Conservation (phyloP, 169 alveolate species). For the Cryptosporidium canis region DNA sequence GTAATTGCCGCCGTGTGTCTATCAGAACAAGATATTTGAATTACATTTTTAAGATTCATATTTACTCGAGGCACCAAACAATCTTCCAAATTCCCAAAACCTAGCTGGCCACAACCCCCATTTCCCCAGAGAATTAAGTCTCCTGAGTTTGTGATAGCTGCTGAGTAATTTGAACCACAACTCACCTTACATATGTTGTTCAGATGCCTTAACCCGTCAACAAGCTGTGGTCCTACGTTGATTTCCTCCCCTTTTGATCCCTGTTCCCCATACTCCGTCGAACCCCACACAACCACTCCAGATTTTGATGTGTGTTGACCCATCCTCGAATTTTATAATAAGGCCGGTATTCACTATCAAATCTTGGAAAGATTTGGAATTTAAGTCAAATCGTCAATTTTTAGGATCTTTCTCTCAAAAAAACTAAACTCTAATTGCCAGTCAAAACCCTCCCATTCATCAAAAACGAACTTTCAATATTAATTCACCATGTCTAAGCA, state of each 20-base stretch:
- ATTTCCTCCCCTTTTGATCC: constrained; percentile 27
- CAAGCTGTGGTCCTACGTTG: constrained; percentile 25
- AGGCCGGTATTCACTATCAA: neutral
- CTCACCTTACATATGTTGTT: constrained; percentile 23
- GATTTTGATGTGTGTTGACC: constrained; percentile 75
- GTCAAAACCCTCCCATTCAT: neutral
- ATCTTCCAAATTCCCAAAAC: constrained; percentile 72
- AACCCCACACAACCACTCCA: constrained; percentile 78
- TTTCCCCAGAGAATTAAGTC: constrained; percentile 75
- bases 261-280: constrained; percentile 65
- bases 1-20: constrained; percentile 81
- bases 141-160: constrained; percentile 73
- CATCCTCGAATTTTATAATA: constrained; percentile 37
- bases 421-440: neutral
- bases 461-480: neutral
- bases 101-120: constrained; percentile 76
- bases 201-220: constrained; percentile 23
- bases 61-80: constrained; percentile 19
- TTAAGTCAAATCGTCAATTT: neutral
- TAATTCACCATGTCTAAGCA: neutral
- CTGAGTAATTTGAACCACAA: constrained; percentile 70
- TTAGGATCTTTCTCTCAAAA: neutral
- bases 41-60: constrained; percentile 22
- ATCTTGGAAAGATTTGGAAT: neutral
- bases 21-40: constrained; percentile 79